Conservation (phyloP, 352 stramenopile species). For the Globisporangium heterothallicum region DNA sequence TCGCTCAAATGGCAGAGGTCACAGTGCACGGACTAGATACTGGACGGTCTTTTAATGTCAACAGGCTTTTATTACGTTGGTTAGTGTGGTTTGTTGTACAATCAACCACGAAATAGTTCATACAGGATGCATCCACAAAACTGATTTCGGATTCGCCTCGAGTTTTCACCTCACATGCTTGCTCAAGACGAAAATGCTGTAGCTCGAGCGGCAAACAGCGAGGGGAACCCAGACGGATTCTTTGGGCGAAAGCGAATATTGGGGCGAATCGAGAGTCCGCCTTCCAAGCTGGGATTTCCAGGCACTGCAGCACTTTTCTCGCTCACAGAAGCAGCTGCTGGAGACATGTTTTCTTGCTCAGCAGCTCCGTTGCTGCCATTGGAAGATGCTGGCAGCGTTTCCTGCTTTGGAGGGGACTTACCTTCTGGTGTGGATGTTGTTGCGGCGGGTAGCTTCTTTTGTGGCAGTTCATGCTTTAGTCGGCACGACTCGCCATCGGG, state of each 20-base stretch:
- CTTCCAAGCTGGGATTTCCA: not conserved
- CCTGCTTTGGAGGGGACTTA: conserved; percentile 21
- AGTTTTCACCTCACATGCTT: not conserved
- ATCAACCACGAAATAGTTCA: not conserved
- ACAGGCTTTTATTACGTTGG: not conserved
- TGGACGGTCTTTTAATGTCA: no score
- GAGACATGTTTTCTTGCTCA: conserved; percentile 12
- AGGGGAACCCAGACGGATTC: conserved; percentile 34
- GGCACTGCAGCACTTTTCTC: conserved; percentile 5
- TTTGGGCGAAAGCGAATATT: conserved; percentile 67
- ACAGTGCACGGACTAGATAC: no score
- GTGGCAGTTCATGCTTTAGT: conserved; percentile 57
- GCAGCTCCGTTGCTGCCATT: not conserved
- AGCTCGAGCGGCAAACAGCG: conserved; percentile 27
- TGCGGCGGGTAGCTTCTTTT: conserved; percentile 11
- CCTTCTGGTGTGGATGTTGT: conserved; percentile 18
- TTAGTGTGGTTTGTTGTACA: not conserved
- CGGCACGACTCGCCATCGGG: conserved; percentile 40
- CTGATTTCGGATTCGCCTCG: not conserved
- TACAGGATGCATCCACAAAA: conserved; percentile 1
- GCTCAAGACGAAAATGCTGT: not conserved
- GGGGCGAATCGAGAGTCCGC: conserved; percentile 49
- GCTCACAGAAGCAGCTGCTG: not conserved
- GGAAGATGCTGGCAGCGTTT: not conserved
- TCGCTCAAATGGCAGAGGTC: no score